Base-by-base conservation (phyloP, 2,329 filamentous ascomycete genomes). In the Aureobasidium zeae region DNA sequence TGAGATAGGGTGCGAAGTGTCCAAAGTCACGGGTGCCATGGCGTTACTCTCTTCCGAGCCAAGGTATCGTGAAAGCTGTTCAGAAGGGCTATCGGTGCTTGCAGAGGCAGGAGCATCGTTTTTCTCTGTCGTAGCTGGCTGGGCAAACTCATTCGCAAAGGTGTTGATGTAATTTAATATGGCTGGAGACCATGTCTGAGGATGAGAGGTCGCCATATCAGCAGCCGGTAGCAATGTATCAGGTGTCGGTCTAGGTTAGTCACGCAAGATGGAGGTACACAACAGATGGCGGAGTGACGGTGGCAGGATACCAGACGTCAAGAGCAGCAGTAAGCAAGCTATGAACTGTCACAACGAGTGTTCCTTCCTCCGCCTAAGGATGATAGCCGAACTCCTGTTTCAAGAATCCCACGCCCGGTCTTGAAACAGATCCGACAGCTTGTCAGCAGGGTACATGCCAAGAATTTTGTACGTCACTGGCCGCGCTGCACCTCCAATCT, bases 1-100 rank as follows among this genome's bases (percentile, higher is more conserved):
- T 34, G 82, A 85, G 46, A 94, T 71, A 3, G 86, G 83, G 44
- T 62, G 57, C 13, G 47, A 52, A 3, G 49, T 48, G 39, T 62
- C 57, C 11, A 47, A 55, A 21, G 65, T 53, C 16, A 62, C 46
- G 6, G 64, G 60, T 16, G 64, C 58, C n/a, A 69, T 67, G 50
- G 67, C 71, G 51, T 65, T 66, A 6, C 67, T 66, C 11, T 62
- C 57, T 15, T 63, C 57, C 21, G 63, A 68, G 36, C 62, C 61
- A 62, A 74, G 51, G 50, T 72, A 72, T 33, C 62, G 58, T 24
- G 69, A 59, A 46, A 73, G 73, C 5, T 55, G 57, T 33, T 67
- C 58, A 48, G 72, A 57, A 12, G 26, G n/a, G 28, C 31, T 33
- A 17, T 43, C 42, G 19, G 26, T 5, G 17, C 4, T 34, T 21